A percentile compares a stretch with the other conserved stretches of the same genome.
Evolutionary conservation across 768 basidiomycete species (phyloP).

Genomic region (Leucosporidium creatinivorum): DNA sequence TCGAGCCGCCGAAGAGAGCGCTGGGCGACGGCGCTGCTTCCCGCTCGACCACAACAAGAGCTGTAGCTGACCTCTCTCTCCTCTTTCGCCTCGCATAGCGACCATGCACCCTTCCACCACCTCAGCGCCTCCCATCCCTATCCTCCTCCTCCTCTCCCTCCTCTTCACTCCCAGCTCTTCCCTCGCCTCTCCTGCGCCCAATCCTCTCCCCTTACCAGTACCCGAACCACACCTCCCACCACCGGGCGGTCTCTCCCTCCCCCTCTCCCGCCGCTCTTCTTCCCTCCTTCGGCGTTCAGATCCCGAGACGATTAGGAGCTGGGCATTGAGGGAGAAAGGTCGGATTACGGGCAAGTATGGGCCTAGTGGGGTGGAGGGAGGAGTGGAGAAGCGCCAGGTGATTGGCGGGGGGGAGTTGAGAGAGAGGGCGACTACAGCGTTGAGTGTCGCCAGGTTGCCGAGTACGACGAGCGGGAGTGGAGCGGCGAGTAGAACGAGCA

Average conservation of each 20-base stretch:
- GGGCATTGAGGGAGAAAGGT: conserved; percentile 31
- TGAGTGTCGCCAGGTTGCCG: background rate
- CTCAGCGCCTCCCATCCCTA: background rate
- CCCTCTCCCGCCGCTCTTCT: conserved; percentile 4
- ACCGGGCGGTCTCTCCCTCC: conserved; percentile 5
- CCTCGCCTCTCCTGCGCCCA: background rate
- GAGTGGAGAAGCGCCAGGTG: background rate
- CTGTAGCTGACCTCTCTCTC: too few relatives aligned
- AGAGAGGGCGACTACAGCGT: background rate
- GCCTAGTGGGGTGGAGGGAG: background rate
- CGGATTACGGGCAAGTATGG: conserved; percentile 19
- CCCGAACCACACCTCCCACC: background rate
- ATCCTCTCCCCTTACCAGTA: too few relatives aligned
- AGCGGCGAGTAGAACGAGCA: background rate
- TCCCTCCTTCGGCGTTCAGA: conserved; percentile 2
- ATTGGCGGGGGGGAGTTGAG: too few relatives aligned
- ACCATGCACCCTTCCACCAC: too few relatives aligned
- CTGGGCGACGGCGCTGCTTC: too few relatives aligned
- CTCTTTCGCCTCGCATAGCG: too few relatives aligned
- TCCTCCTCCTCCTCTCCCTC: conserved; percentile 2
- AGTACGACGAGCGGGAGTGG: background rate
- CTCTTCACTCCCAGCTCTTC: background rate
- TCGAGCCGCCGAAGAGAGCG: too few relatives aligned
- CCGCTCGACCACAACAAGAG: too few relatives aligned
- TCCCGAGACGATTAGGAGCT: conserved; percentile 6